Percentiles rank a stretch among this genome's conserved stretches.
Conservation (phyloP, 2,329 filamentous ascomycete species). For the Mariannaea elegans region DNA sequence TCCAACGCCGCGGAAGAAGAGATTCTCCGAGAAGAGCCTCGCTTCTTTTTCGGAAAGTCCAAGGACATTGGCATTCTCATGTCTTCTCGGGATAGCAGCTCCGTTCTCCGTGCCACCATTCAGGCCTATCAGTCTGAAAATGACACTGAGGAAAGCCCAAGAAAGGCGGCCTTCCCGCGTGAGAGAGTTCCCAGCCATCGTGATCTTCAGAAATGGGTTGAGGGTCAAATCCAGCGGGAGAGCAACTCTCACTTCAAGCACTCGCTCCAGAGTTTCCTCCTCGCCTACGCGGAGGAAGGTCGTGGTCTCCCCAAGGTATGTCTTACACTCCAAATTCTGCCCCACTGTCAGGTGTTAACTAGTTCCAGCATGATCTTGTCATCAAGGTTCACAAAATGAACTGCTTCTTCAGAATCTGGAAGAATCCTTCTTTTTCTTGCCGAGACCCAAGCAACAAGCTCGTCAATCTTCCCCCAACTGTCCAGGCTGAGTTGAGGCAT, state of each 20-base stretch:
- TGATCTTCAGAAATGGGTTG: constrained; percentile 49
- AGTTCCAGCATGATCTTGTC: constrained; percentile 51
- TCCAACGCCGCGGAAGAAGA: constrained; percentile 46
- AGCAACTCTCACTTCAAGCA: constrained; percentile 43
- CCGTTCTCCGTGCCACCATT: constrained; percentile 49
- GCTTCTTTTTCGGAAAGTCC: constrained; percentile 49
- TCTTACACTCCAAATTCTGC: constrained; percentile 19
- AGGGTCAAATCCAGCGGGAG: constrained; percentile 49
- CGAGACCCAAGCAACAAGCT: constrained; percentile 49
- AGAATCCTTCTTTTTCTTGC: constrained; percentile 53
- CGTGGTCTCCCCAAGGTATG: constrained; percentile 51
- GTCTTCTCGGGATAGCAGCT: constrained; percentile 46
- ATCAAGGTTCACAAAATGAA: constrained; percentile 56
- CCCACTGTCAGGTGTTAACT: constrained; percentile 27
- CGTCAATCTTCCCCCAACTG: constrained; percentile 49
- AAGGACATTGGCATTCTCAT: constrained; percentile 47
- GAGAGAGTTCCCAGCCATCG: constrained; percentile 49
- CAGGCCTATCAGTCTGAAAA: constrained; percentile 49
- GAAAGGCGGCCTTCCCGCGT: constrained; percentile 49
- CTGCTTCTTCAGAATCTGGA: constrained; percentile 61
- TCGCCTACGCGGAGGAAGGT: constrained; percentile 48
- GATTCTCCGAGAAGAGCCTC: constrained; percentile 44
- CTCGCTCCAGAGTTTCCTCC: constrained; percentile 49
- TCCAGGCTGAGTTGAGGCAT: constrained; percentile 51
- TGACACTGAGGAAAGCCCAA: constrained; percentile 43